Base-by-base conservation (phyloP, 371 early-diverging fungal species). In the Choanephora cucurbitarum region DNA sequence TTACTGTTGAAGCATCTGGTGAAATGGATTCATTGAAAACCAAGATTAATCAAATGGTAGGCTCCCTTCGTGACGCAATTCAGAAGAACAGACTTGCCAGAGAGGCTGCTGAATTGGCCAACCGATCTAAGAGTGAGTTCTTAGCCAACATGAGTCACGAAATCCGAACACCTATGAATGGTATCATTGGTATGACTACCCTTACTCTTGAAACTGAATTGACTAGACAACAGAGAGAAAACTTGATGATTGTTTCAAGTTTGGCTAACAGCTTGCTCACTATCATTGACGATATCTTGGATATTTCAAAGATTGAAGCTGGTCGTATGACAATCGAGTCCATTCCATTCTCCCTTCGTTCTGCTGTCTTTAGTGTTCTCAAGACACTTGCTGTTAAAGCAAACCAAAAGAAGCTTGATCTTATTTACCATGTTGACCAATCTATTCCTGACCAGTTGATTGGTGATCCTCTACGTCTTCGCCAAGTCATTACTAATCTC, bases 291-390 rank as follows among this genome's bases (percentile, higher is more conserved):
- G 90, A 91, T 62, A 85, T 92, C 62, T 73, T 92, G 22, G 91
- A 92, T 74, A 84, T 91, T 50, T 89, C 89, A 44, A 91, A 91
- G 78, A 89, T 91, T 59, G 92, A 92, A 67, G 88, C 91, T 1
- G 89, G 89, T 33, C 82, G 87, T 23, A 79, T 92, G 81, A 86
- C 76, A 23, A 80, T 90, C 19, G 88, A 90, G 60, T 62, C 73
- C 6, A 83, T 82, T 18, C 85, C 85, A 3, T 88, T 88, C 62
- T 79, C 87, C 3, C 70, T 88, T 23, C 82, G 90, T 11, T 72
- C 78, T 15, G 78, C 83, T 21, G 70, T 89, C 1, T 81, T 88
- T 52, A 77, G 83, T 31, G 84, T 84, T 3, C 70, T 90, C 3
- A 85, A 85, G 66, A 84, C 83, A 1, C 54, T 89, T 41, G 84